Evolutionary conservation across 2,329 filamentous ascomycete species (phyloP), one percentile per base, ranked within the genome.

Genomic region (Trichophyton benhamiae): DNA sequence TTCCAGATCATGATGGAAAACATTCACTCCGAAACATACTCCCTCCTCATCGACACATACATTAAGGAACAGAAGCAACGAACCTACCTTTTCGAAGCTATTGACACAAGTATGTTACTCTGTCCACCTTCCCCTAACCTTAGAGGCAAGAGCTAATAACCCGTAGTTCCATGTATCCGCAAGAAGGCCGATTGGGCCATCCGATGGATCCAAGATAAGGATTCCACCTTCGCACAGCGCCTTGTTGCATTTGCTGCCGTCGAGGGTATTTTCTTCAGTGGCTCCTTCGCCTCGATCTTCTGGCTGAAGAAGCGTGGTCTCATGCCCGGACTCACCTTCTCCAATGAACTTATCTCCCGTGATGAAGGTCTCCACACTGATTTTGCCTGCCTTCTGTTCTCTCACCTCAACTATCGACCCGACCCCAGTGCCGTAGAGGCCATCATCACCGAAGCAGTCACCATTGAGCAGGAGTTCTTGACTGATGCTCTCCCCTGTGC

Each of bases 1-100:
- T 99, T 99, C 84, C 94, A 99, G 81, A 97, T 97, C 81, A 99
- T 99, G 94, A 97, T 99, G 89, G 94, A 99, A 83, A 99, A 99
- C 80, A 96, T 99, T 72, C 94, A 99, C 83, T 96, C 94, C 15
- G 94, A 99, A 81, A 99, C 94, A 60, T 99, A 99, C 84, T 97
- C 92, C 20, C 87, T 99, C 41, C 86, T 99, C 74, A 99, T 99
- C 75, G 94, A 99, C 76, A 96, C 92, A 65, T 99, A 99, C 78
- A 95, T 99, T 80, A 96, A 95, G 83, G 94, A 99, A 81, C 88
- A 89, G 65, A 88, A 88, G 74, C 92, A 99, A 81, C 87, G 90
- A 69, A 88, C 84, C 65, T 91, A 97, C 75, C 87, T 99, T 62
- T 97, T 99, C 80, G 96, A 99, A 72, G 94, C 94, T 70, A 95